Conservation (phyloP, 2,329 filamentous ascomycete species). For the Dendryphion nanum region DNA sequence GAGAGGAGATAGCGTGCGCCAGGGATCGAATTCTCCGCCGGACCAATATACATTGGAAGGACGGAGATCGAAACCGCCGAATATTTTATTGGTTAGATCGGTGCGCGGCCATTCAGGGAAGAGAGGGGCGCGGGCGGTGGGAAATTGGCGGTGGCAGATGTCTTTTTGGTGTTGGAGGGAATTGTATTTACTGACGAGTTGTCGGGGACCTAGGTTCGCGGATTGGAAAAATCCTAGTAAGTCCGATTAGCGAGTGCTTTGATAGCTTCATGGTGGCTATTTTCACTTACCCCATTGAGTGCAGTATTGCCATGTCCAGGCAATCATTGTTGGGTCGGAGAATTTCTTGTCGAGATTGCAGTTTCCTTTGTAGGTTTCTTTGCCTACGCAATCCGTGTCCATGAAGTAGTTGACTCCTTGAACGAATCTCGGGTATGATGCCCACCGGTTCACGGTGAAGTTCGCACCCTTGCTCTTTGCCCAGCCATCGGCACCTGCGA, state of each 20-base stretch:
- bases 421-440: slow-evolving; percentile 40
- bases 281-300: slow-evolving; percentile 46
- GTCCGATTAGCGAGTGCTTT: slow-evolving; percentile 1
- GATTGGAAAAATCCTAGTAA: slow-evolving; percentile 47
- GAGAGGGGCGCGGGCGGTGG: slow-evolving; percentile 38
- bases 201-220: slow-evolving; percentile 48
- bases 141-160: slow-evolving; percentile 51
- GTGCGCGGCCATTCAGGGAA: slow-evolving; percentile 44
- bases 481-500: slow-evolving; percentile 42
- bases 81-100: slow-evolving; percentile 42
- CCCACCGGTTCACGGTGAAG: slow-evolving; percentile 44
- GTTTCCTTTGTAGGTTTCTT: slow-evolving; percentile 17
- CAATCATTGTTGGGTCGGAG: slow-evolving; percentile 39
- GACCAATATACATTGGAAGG: slow-evolving; percentile 54
- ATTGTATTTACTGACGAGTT: slow-evolving; percentile 49
- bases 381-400: slow-evolving; percentile 42
- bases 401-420: slow-evolving; percentile 40
- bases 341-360: slow-evolving; percentile 41
- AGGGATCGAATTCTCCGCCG: slow-evolving; percentile 53
- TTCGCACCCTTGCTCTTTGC: slow-evolving; percentile 42
- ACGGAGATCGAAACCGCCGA: slow-evolving; percentile 53
- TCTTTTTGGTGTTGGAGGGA: slow-evolving; percentile 44
- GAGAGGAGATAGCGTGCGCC: slow-evolving; percentile 48
- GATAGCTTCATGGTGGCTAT: background rate
- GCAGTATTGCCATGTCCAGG: slow-evolving; percentile 55